Conservation (phyloP, 1,284 basidiomycete species). For the Hypsizygus ulmarius region DNA sequence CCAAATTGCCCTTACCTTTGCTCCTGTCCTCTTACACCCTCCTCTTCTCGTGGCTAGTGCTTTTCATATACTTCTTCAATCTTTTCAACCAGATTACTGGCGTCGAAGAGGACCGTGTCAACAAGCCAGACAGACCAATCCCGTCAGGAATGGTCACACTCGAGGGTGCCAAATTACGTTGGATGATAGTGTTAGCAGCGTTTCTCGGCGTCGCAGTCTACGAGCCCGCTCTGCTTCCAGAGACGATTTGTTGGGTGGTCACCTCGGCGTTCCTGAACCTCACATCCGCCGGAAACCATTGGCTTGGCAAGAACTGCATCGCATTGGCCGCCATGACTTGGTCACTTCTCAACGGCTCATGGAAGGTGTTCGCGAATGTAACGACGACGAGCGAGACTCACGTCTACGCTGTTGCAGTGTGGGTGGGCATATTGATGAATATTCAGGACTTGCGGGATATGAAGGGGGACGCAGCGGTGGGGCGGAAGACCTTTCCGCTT, state of each 20-base stretch:
- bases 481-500: slow-evolving; percentile 10
- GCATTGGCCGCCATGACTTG: slow-evolving; percentile 7
- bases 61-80: slow-evolving; percentile 20
- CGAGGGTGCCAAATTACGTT: slow-evolving; percentile 19
- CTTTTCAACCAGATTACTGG: slow-evolving; percentile 24
- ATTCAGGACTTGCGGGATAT: slow-evolving; percentile 14
- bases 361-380: slow-evolving; percentile 1
- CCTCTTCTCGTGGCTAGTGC: slow-evolving; percentile 18
- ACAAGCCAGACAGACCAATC: slow-evolving; percentile 25
- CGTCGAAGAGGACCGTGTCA: slow-evolving; percentile 24
- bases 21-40: slow-evolving; percentile 1
- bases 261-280: slow-evolving; percentile 6
- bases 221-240: slow-evolving; percentile 15
- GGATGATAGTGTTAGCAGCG: slow-evolving; percentile 8
- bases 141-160: slow-evolving; percentile 19
- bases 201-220: slow-evolving; percentile 13
- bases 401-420: slow-evolving; percentile 6
- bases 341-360: slow-evolving; percentile 8
- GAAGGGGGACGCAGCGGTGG: slow-evolving; percentile 9
- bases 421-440: slow-evolving; percentile 5
- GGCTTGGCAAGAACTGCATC: slow-evolving; percentile 14
- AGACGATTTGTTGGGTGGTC: slow-evolving; percentile 17
- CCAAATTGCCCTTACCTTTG: neutral
- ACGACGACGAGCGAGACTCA: neutral
- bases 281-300: slow-evolving; percentile 11